phyloP scores from a whole-genome alignment of 371 early-diverging fungal species.

The Zancudomyces culisetae region DNA sequence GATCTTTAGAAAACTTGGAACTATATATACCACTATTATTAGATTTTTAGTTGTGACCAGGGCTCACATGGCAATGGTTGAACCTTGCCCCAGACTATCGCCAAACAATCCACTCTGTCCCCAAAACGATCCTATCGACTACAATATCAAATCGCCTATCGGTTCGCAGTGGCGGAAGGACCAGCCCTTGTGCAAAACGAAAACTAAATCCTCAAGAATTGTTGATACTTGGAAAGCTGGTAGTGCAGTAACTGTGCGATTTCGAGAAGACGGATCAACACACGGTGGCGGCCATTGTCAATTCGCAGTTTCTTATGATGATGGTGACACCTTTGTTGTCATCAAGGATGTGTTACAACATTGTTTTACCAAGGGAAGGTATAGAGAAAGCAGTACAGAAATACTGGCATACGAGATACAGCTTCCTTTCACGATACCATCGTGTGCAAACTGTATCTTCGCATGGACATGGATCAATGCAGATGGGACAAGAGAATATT shows the following conservation, averaged over 20 bases:
- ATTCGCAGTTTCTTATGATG: conserved; percentile 42
- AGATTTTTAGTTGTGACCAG: conserved; percentile 4
- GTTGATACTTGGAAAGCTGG: conserved; percentile 27
- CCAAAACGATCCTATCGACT: conserved; percentile 20
- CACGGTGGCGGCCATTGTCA: conserved; percentile 49
- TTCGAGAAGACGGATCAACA: conserved; percentile 10
- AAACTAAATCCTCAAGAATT: conserved; percentile 9
- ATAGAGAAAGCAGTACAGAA: conserved; percentile 5
- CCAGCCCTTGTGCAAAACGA: conserved; percentile 24
- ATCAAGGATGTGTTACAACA: conserved; percentile 28
- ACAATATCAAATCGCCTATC: conserved; percentile 26
- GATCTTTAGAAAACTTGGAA: too few relatives aligned
- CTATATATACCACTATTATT: conserved; percentile 8
- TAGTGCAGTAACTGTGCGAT: conserved; percentile 16
- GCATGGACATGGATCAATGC: conserved; percentile 48
- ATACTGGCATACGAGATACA: conserved; percentile 20
- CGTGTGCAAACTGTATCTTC: conserved; percentile 26
- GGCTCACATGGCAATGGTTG: conserved; percentile 13
- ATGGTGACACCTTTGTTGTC: conserved; percentile 37
- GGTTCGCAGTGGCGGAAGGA: conserved; percentile 10
- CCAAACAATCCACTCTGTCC: conserved; percentile 13
- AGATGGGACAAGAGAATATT: conserved; percentile 39
- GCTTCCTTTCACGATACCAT: conserved; percentile 33
- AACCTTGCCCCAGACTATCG: conserved; percentile 14
- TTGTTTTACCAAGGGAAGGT: conserved; percentile 18